Conservation (phyloP, 345 rosid species). For the Carallia brachiata region DNA sequence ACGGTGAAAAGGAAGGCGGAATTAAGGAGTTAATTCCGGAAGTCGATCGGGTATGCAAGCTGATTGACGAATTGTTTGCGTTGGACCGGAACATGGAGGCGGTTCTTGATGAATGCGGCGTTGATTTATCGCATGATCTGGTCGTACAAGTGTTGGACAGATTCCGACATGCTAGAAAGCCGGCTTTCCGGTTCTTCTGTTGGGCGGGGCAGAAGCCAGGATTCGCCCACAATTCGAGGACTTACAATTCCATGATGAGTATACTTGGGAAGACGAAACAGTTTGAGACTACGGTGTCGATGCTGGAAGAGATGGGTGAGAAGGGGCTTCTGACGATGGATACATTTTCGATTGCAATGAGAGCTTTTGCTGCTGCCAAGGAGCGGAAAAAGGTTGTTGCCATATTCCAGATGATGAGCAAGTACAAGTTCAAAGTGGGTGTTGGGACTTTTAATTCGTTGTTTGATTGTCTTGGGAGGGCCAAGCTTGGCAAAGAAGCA, state of each 20-base stretch:
- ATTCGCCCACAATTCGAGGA: slow-evolving; percentile 67
- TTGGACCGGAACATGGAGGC: slow-evolving; percentile 92
- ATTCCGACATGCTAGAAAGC: slow-evolving; percentile 77
- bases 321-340: slow-evolving; percentile 63
- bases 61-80: slow-evolving; percentile 78
- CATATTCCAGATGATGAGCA: slow-evolving; percentile 88
- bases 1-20: slow-evolving; percentile 7
- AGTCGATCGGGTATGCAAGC: slow-evolving; percentile 75
- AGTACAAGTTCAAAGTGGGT: slow-evolving; percentile 61
- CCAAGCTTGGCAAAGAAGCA: slow-evolving; percentile 86
- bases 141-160: slow-evolving; percentile 59
- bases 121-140: slow-evolving; percentile 53
- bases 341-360: slow-evolving; percentile 65
- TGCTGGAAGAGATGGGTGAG: slow-evolving; percentile 86
- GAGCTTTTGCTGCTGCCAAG: slow-evolving; percentile 80
- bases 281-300: slow-evolving; percentile 78
- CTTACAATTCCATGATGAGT: slow-evolving; percentile 68
- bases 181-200: slow-evolving; percentile 74
- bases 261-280: slow-evolving; percentile 75
- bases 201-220: slow-evolving; percentile 74
- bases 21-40: slow-evolving; percentile 40
- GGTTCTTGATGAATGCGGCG: slow-evolving; percentile 67
- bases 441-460: slow-evolving; percentile 66
- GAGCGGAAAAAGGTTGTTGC: slow-evolving; percentile 93
- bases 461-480: slow-evolving; percentile 77